Percentiles rank a stretch among this genome's conserved stretches.
phyloP scores from a whole-genome alignment of 805 yeast species.

The Saccharomycopsis microspora region DNA sequence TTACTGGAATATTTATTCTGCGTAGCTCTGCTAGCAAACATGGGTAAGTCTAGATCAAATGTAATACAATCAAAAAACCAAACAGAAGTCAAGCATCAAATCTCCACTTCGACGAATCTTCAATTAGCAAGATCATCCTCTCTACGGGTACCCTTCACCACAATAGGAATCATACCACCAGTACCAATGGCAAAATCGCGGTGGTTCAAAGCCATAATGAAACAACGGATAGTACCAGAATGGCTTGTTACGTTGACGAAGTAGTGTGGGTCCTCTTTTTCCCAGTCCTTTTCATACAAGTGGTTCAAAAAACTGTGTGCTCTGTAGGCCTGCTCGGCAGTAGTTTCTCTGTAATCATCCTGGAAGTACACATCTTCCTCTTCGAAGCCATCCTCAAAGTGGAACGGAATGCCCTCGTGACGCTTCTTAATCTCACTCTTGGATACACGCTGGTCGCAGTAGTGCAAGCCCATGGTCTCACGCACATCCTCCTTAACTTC shows the following conservation, averaged over 20 bases:
- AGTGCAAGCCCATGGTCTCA: conserved; percentile 49
- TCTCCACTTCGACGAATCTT: not conserved
- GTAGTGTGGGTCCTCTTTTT: conserved; percentile 10
- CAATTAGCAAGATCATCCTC: conserved; percentile 10
- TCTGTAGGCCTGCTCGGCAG: conserved; percentile 30
- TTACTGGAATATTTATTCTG: no score
- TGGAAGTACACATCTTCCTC: conserved; percentile 36
- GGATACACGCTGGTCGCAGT: conserved; percentile 45
- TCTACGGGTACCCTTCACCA: conserved; percentile 29
- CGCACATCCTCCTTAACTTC: conserved; percentile 37
- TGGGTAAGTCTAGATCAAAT: no score
- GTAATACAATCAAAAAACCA: no score
- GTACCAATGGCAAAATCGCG: conserved; percentile 37
- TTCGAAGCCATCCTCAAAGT: conserved; percentile 31
- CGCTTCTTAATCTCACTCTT: conserved; percentile 13
- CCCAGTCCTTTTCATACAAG: conserved; percentile 24
- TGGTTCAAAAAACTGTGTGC: conserved; percentile 37
- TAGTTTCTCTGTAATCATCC: conserved; percentile 34
- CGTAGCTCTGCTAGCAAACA: no score
- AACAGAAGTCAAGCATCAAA: no score
- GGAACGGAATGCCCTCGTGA: conserved; percentile 21
- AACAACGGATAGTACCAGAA: conserved; percentile 38
- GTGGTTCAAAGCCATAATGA: conserved; percentile 36
- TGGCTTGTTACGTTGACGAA: conserved; percentile 24
- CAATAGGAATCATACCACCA: conserved; percentile 46